phyloP scores from a whole-genome alignment of 1,139 yeast genomes.

The Pneumocystis wakefieldiae region DNA sequence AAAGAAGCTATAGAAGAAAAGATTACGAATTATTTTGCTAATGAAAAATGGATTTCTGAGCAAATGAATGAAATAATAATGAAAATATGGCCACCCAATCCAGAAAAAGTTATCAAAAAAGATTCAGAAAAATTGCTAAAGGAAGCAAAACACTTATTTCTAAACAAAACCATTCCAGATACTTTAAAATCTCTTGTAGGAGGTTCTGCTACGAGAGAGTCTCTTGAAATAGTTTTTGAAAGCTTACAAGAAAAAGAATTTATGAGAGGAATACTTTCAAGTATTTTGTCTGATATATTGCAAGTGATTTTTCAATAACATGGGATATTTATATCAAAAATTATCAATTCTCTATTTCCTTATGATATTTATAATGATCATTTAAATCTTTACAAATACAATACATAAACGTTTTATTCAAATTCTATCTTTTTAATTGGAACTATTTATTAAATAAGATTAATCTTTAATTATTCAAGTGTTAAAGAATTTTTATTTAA shows the following conservation, averaged over 20 bases:
- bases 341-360: background rate
- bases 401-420: background rate
- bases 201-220: background rate
- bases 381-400: background rate
- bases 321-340: background rate
- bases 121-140: background rate
- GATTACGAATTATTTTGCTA: background rate
- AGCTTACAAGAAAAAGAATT: background rate
- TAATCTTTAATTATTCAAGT: background rate
- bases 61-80: background rate
- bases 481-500: background rate
- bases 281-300: background rate
- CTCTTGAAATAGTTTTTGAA: background rate
- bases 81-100: background rate
- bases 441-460: background rate
- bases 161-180: background rate
- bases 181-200: background rate
- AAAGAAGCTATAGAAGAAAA: background rate
- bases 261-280: background rate
- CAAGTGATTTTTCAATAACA: background rate
- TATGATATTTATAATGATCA: background rate
- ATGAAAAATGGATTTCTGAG: slow-evolving; percentile 1
- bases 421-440: background rate
- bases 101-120: background rate
- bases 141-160: background rate